These are phyloP conservation scores for Trichophyton simii DNA, from an alignment of 2,329 filamentous ascomycete species.

Conservation along the genomic window DNA sequence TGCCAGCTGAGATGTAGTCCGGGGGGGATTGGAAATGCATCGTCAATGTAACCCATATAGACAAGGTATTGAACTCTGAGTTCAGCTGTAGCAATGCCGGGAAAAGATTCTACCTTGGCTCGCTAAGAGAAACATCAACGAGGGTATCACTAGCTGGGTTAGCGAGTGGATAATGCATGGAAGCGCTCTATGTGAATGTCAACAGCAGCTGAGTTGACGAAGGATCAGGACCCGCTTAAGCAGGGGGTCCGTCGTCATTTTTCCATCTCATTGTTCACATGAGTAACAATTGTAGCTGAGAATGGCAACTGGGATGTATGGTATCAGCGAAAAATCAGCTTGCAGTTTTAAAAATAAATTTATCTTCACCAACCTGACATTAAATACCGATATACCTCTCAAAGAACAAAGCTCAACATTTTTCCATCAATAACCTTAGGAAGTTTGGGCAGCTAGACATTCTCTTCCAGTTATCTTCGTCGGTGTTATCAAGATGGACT, in stretches of 20 bases:
- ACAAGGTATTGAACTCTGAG: neutral
- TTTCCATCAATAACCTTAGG: neutral
- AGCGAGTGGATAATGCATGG: neutral
- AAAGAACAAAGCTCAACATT: neutral
- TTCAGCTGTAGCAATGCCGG: neutral
- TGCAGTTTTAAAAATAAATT: neutral
- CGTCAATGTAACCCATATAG: slow-evolving; percentile 8
- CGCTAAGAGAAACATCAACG: slow-evolving; percentile 2
- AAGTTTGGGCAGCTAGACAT: too few relatives aligned
- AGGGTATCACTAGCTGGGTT: neutral
- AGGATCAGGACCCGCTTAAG: neutral
- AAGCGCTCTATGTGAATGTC: neutral
- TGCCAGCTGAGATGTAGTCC: neutral
- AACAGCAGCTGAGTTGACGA: neutral
- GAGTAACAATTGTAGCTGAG: neutral
- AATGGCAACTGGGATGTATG: neutral
- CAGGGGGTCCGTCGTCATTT: neutral
- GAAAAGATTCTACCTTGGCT: neutral
- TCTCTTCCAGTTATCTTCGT: too few relatives aligned
- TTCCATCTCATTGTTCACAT: neutral
- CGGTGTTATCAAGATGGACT: slow-evolving; percentile 14
- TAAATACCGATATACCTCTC: neutral
- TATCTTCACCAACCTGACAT: neutral
- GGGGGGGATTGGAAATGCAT: neutral
- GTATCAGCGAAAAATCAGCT: neutral